A percentile compares a stretch with the other conserved stretches of the same genome.
These are phyloP conservation scores for Colletotrichum tropicale DNA, from an alignment of 2,329 filamentous ascomycete genomes.

Conservation along the genomic window DNA sequence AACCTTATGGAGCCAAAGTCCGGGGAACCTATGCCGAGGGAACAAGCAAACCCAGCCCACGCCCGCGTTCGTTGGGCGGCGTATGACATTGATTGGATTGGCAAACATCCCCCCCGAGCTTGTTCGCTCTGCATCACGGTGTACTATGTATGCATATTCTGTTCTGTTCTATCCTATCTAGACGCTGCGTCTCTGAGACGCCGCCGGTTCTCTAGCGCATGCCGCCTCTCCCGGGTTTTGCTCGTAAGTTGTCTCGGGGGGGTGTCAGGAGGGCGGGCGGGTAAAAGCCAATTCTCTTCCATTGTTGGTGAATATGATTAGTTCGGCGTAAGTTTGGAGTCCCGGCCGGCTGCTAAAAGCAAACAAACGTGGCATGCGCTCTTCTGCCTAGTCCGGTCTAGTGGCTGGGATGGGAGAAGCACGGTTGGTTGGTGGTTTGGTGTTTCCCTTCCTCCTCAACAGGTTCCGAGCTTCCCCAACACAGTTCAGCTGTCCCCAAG, in stretches of 20 bases:
- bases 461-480: slow-evolving; percentile 15
- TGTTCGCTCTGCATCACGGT: not conserved
- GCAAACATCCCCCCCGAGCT: not conserved
- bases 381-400: slow-evolving; percentile 4
- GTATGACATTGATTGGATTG: not conserved
- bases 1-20: not conserved
- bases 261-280: too few relatives aligned
- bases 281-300: not conserved
- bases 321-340: too few relatives aligned
- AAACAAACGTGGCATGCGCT: not conserved
- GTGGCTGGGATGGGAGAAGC: not conserved
- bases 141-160: not conserved
- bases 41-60: not conserved
- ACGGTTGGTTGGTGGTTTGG: not conserved
- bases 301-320: too few relatives aligned
- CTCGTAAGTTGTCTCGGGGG: slow-evolving; percentile 11
- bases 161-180: not conserved
- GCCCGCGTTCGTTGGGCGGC: not conserved
- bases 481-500: not conserved
- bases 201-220: not conserved
- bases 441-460: not conserved
- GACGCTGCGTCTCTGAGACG: not conserved
- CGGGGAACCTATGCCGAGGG: too few relatives aligned
- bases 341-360: not conserved
- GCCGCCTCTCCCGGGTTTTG: slow-evolving; percentile 13